Percentiles rank a stretch among this genome's conserved stretches.
Evolutionary conservation across 2,329 filamentous ascomycete species (phyloP).

Genomic region (Pseudocercospora macadamiae): DNA sequence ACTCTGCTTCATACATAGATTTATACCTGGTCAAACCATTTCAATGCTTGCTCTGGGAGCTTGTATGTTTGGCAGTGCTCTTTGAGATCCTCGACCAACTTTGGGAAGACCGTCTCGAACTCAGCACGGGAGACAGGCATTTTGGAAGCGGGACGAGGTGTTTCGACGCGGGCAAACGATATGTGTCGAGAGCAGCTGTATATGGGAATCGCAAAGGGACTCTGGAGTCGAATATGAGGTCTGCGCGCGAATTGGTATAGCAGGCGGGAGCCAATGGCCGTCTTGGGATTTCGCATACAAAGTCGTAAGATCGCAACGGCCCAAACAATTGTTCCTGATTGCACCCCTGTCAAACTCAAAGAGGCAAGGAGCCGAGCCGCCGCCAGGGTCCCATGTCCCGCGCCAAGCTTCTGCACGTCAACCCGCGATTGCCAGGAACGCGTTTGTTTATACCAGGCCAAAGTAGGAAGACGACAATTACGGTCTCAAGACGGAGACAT

Average conservation of each 20-base stretch:
- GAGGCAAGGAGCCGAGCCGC: no score
- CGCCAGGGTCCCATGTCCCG: background rate
- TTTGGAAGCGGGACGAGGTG: slow-evolving; percentile 19
- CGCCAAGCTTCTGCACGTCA: slow-evolving; percentile 3
- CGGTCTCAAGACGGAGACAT: no score
- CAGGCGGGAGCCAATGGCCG: slow-evolving; percentile 2
- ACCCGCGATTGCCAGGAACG: background rate
- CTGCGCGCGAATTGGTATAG: background rate
- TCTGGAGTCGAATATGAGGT: background rate
- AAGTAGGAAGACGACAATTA: background rate
- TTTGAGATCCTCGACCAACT: slow-evolving; percentile 79
- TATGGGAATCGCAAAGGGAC: background rate
- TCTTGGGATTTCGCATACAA: slow-evolving; percentile 4
- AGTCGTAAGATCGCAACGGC: slow-evolving; percentile 4
- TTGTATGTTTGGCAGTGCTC: slow-evolving; percentile 80
- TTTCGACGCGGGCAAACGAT: slow-evolving; percentile 2
- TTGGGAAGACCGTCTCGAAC: slow-evolving; percentile 89
- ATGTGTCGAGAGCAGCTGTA: background rate
- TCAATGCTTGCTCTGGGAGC: slow-evolving; percentile 74
- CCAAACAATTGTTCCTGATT: background rate
- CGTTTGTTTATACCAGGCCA: background rate
- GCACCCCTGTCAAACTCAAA: background rate
- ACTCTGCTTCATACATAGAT: background rate
- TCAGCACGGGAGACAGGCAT: slow-evolving; percentile 79
- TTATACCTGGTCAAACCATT: slow-evolving; percentile 82